Conservation (phyloP, 768 basidiomycete genomes). For the Lactarius pseudohatsudake region DNA sequence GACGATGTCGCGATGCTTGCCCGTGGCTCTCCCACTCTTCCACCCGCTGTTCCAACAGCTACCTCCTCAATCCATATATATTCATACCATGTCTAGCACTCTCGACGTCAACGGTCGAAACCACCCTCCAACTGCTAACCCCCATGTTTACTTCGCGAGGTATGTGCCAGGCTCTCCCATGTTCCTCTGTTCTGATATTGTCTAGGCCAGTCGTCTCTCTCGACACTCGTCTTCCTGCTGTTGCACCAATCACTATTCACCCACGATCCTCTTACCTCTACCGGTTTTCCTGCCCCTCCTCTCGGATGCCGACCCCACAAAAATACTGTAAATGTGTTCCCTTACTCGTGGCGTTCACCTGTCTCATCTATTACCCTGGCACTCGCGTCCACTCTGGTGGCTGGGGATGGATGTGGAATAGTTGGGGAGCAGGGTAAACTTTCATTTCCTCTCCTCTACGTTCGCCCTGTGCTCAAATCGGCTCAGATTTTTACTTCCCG, state of each 20-base stretch:
- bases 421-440: conserved; percentile 89
- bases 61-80: conserved; percentile 84
- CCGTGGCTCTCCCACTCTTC: conserved; percentile 34
- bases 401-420: conserved; percentile 68
- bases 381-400: conserved; percentile 54
- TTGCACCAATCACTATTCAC: conserved; percentile 72
- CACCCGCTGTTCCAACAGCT: too few relatives aligned
- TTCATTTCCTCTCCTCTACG: neutral
- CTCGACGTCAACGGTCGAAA: conserved; percentile 84
- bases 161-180: conserved; percentile 33
- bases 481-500: conserved; percentile 73
- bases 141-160: conserved; percentile 72
- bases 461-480: conserved; percentile 8
- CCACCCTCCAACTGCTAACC: conserved; percentile 61
- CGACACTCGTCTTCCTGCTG: conserved; percentile 69
- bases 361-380: conserved; percentile 51
- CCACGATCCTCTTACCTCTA: conserved; percentile 63
- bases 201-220: conserved; percentile 57
- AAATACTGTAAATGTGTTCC: conserved; percentile 32
- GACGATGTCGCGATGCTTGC: neutral
- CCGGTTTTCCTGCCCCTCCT: conserved; percentile 69
- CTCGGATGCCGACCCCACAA: conserved; percentile 37
- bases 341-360: conserved; percentile 43
- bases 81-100: conserved; percentile 78
- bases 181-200: neutral